Conservation (phyloP, 345 rosid genomes). For the Murraya koenigii region DNA sequence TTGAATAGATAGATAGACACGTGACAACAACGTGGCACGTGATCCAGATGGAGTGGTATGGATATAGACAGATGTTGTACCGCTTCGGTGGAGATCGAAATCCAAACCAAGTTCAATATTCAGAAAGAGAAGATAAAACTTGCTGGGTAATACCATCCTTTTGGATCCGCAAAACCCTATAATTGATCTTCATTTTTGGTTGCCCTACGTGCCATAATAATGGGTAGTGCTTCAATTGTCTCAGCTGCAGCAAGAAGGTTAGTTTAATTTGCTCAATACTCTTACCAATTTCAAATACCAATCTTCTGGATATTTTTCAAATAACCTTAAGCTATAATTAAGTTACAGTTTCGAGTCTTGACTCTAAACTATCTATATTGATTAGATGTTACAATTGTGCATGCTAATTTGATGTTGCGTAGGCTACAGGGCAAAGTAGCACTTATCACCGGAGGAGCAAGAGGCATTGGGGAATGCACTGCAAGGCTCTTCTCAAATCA, state of each 20-base stretch:
- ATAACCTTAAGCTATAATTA: not conserved
- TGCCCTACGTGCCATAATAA: not conserved
- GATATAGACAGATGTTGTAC: too few relatives aligned
- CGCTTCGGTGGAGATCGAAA: too few relatives aligned
- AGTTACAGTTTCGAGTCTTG: not conserved
- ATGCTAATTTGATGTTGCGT: not conserved
- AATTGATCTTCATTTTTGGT: not conserved
- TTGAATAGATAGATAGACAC: too few relatives aligned
- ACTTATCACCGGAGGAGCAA: conserved; percentile 23
- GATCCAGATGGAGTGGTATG: too few relatives aligned
- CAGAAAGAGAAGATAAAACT: too few relatives aligned
- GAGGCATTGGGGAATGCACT: conserved; percentile 22
- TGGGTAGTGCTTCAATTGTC: not conserved
- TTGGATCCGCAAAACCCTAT: not conserved
- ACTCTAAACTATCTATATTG: not conserved
- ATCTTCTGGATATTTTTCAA: not conserved
- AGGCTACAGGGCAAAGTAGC: conserved; percentile 22
- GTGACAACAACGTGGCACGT: too few relatives aligned
- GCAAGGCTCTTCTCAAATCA: conserved; percentile 15
- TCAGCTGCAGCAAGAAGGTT: not conserved
- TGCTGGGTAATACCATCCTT: too few relatives aligned
- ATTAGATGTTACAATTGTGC: too few relatives aligned
- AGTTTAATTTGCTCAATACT: not conserved
- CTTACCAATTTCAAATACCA: not conserved
- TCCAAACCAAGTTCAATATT: too few relatives aligned